Conservation (phyloP, 1,139 yeast species). For the Lodderomyces metapsilosis region DNA sequence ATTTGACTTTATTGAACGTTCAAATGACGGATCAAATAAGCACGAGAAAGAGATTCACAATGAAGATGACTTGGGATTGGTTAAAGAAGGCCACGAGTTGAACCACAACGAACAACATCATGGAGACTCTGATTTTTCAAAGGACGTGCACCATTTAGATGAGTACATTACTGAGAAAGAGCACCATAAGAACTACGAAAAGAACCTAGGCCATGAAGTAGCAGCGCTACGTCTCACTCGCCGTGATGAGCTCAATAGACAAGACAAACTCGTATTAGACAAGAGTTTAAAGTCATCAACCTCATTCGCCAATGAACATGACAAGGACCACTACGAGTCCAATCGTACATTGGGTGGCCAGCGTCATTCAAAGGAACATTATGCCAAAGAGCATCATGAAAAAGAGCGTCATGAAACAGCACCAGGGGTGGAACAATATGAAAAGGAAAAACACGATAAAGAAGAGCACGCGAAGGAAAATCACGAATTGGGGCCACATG, state of each 20-base stretch:
- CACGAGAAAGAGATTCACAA: neutral
- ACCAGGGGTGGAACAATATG: constrained; percentile 3
- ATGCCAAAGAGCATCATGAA: constrained; percentile 6
- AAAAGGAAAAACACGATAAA: constrained; percentile 4
- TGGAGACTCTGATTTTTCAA: neutral
- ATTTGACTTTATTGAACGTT: neutral
- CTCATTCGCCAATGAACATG: neutral
- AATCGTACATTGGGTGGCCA: constrained; percentile 3
- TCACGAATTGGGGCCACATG: constrained; percentile 3
- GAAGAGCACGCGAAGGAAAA: constrained; percentile 4
- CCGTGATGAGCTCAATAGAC: neutral
- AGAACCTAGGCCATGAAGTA: neutral
- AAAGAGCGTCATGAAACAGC: constrained; percentile 3
- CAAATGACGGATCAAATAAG: neutral
- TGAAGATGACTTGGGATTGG: neutral
- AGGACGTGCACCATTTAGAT: neutral
- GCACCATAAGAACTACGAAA: constrained; percentile 2
- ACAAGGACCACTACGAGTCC: constrained; percentile 2
- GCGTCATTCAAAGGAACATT: constrained; percentile 4
- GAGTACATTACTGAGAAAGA: neutral
- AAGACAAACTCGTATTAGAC: neutral
- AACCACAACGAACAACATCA: neutral
- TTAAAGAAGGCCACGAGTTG: neutral
- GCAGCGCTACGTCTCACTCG: neutral
- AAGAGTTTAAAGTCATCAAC: neutral